Evolutionary conservation across 306 rosid species (phyloP), one percentile per base, ranked within the genome.

Genomic region (Psophocarpus tetragonolobus): DNA sequence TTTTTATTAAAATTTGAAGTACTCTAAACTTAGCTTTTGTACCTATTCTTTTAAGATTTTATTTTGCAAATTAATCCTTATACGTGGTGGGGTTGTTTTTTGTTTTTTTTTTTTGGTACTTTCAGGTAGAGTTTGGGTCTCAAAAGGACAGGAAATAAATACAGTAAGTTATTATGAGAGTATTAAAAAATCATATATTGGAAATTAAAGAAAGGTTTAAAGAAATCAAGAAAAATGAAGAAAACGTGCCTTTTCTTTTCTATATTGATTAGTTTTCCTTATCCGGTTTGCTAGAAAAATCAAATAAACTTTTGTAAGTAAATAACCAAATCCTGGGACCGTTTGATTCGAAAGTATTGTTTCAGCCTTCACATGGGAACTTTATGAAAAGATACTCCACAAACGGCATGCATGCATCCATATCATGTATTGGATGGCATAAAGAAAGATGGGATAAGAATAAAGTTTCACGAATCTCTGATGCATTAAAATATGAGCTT

Each of bases 391-490:
- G 83, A 61, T 8, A 41, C 51, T 75, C 54, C 71, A 58, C 70
- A 51, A 24, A 20, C 9, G 11, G 8, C 48, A 41, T 1, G 3
- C 3, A 21, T 18, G 0, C 9, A 71, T 3, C 57, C 29, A 36
- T 64, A 27, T 77, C 38, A 7, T 23, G 53, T 66, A 80, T 56
- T 41, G 17, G n/a, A n/a, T 20, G 4, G 71, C 29, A 64, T 54
- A 68, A 73, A 73, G 73, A 63, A 21, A 62, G 57, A 39, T 9
- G 6, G 17, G 76, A 79, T 41, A 81, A 76, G 60, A 24, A 20
- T 76, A 81, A 81, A 81, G 85, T 15, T 73, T 13, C 62, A 36
- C 30, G 54, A 67, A 77, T 60, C 48, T 76, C 42, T 78, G 67
- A 39, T 17, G 21, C 58, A 57, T 48, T 41, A 20, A 72, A 77